Percentiles rank a stretch among this genome's conserved stretches.
Evolutionary conservation across 2,329 filamentous ascomycete species (phyloP).

Genomic region (Fusarium burgessii): DNA sequence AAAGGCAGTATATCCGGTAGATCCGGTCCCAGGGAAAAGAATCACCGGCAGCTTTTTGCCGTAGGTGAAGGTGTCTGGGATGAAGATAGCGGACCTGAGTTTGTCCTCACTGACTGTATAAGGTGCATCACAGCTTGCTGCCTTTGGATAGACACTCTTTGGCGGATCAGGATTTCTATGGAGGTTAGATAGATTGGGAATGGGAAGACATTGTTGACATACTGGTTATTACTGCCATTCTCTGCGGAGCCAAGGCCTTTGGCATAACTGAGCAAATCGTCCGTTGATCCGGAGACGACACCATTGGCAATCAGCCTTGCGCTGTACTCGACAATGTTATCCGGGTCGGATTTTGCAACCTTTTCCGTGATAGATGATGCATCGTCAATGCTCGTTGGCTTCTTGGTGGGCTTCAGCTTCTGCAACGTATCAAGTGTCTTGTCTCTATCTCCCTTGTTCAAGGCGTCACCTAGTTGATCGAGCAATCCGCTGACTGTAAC

Average conservation of each 20-base stretch:
- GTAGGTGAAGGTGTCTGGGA: constrained; percentile 6
- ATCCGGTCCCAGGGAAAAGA: constrained; percentile 6
- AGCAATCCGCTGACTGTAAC: background rate
- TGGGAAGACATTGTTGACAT: fast-evolving
- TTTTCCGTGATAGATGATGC: background rate
- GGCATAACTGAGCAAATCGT: background rate
- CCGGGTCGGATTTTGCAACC: background rate
- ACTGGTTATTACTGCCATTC: constrained; percentile 5
- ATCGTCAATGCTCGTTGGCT: background rate
- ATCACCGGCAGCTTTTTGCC: constrained; percentile 7
- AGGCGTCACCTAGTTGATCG: background rate
- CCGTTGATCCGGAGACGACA: background rate
- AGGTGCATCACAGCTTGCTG: background rate
- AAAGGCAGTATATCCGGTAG: constrained; percentile 5
- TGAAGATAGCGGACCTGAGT: constrained; percentile 7
- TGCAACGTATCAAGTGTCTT: background rate
- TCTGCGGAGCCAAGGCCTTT: background rate
- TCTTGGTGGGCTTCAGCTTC: background rate
- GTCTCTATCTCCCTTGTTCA: background rate
- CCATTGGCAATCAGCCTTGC: constrained; percentile 3
- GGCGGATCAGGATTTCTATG: background rate
- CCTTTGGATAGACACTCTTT: constrained; percentile 10
- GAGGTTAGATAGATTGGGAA: background rate
- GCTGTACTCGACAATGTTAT: constrained; percentile 4
- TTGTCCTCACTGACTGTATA: background rate